These are phyloP conservation scores for Sugiyamaella smithiae DNA, from an alignment of 805 yeast species.

Conservation along the genomic window DNA sequence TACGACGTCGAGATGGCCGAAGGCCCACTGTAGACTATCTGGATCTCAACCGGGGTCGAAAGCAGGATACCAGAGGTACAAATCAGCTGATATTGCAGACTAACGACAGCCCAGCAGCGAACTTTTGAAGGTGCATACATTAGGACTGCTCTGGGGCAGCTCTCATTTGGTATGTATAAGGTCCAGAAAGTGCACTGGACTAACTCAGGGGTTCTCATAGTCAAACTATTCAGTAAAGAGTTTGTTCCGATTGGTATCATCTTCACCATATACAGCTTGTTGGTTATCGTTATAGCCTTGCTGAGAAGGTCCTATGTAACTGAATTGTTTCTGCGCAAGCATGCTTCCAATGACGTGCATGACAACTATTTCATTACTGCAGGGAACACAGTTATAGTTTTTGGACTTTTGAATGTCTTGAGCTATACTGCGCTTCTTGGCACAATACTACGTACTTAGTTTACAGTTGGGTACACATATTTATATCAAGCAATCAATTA, in stretches of 20 bases:
- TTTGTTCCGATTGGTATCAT: slow-evolving; percentile 66
- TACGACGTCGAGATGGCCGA: neutral
- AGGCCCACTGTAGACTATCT: slow-evolving; percentile 5
- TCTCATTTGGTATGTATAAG: slow-evolving; percentile 48
- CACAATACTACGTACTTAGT: slow-evolving; percentile 5
- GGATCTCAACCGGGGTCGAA: slow-evolving; percentile 5
- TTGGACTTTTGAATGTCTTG: slow-evolving; percentile 48
- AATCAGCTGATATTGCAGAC: neutral
- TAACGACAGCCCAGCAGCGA: slow-evolving; percentile 70
- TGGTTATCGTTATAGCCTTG: slow-evolving; percentile 42
- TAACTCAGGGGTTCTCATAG: slow-evolving; percentile 47
- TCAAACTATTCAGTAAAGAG: slow-evolving; percentile 61
- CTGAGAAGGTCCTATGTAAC: slow-evolving; percentile 28
- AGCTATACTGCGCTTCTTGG: slow-evolving; percentile 53
- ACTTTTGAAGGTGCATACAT: slow-evolving; percentile 84
- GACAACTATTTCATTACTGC: slow-evolving; percentile 53
- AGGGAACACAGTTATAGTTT: slow-evolving; percentile 56
- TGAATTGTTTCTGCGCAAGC: slow-evolving; percentile 39
- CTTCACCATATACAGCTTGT: slow-evolving; percentile 57
- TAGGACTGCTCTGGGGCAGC: slow-evolving; percentile 65
- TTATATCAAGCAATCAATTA: too few species aligned
- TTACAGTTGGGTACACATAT: too few species aligned
- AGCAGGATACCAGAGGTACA: slow-evolving; percentile 11
- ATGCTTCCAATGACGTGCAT: slow-evolving; percentile 26
- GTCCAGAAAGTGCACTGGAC: neutral